These are phyloP conservation scores for Trypanosoma lewisi DNA, from an alignment of 208 protist species.

Conservation along the genomic window DNA sequence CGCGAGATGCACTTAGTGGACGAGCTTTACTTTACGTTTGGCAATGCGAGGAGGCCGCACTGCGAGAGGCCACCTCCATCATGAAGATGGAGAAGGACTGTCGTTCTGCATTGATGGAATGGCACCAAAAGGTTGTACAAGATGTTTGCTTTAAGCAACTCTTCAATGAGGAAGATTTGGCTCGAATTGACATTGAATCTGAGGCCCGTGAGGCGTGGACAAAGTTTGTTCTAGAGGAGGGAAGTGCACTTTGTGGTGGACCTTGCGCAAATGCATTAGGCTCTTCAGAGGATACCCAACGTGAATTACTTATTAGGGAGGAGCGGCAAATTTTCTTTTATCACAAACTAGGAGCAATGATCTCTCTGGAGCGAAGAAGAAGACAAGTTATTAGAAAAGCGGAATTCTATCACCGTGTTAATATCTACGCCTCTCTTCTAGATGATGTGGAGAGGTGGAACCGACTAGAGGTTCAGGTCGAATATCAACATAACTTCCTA, in stretches of 20 bases:
- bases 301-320: conserved; percentile 4
- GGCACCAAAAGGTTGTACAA: background rate
- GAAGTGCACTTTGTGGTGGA: background rate
- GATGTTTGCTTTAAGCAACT: conserved; percentile 6
- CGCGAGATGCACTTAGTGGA: conserved; percentile 2
- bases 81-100: conserved; percentile 17
- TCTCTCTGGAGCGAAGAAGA: background rate
- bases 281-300: background rate
- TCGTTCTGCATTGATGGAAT: conserved; percentile 7
- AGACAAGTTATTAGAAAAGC: background rate
- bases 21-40: background rate
- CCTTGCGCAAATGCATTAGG: too few species aligned
- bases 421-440: conserved; percentile 14
- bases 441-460: conserved; percentile 26
- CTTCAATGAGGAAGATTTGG: conserved; percentile 8
- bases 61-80: background rate
- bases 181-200: conserved; percentile 18
- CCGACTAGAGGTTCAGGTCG: conserved; percentile 12
- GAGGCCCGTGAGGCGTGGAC: conserved; percentile 21
- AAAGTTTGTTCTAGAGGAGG: conserved; percentile 21
- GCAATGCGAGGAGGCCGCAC: background rate
- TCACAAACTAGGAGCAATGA: background rate
- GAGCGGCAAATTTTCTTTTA: background rate
- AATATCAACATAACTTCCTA: conserved; percentile 1
- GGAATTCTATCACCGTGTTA: conserved; percentile 4